phyloP scores from a whole-genome alignment of 148 eudicot genomes.

The Nyssa sinensis region DNA sequence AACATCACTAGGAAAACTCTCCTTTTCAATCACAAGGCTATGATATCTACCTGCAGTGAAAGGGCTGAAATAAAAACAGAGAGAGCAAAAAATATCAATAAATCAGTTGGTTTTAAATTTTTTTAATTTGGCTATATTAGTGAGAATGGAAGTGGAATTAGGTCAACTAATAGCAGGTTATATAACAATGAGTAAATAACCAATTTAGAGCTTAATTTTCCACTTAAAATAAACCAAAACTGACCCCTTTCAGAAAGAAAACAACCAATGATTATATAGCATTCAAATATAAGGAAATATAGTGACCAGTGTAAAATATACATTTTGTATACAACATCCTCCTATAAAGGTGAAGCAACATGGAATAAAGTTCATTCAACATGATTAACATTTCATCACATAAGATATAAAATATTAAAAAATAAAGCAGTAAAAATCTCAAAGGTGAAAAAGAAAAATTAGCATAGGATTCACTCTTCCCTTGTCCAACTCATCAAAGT shows the following conservation, averaged over 20 bases:
- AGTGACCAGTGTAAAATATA: neutral
- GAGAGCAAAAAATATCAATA: neutral
- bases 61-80: constrained; percentile 58
- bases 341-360: neutral
- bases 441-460: too few relatives aligned
- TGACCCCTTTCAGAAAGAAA: neutral
- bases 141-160: neutral
- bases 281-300: neutral
- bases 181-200: neutral
- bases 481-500: too few relatives aligned
- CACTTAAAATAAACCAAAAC: neutral
- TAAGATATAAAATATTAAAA: too few relatives aligned
- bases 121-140: neutral
- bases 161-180: neutral
- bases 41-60: constrained; percentile 97
- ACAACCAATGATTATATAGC: neutral
- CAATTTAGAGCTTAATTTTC: neutral
- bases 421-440: neutral
- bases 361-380: neutral
- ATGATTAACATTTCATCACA: neutral
- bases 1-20: constrained; percentile 71
- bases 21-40: constrained; percentile 91
- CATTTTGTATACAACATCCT: neutral
- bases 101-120: neutral
- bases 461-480: too few relatives aligned